Evolutionary conservation across 192 early-diverging fungal genomes (phyloP).

Genomic region (Dimargaris cristalligena): DNA sequence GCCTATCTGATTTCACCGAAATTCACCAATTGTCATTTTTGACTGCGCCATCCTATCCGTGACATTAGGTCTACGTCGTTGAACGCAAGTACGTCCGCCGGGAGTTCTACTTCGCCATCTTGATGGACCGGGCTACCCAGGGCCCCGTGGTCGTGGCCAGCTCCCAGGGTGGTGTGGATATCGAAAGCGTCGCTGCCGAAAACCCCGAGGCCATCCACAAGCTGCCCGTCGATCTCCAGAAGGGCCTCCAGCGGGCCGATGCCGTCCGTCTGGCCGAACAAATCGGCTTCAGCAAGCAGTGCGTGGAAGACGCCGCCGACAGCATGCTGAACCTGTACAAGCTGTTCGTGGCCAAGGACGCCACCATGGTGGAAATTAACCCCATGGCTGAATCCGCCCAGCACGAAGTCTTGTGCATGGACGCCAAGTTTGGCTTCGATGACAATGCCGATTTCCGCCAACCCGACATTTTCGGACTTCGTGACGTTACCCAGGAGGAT

Average conservation of each 20-base stretch:
- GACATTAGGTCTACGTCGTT: constrained; percentile 62
- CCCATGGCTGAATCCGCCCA: constrained; percentile 83
- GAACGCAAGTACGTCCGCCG: constrained; percentile 93
- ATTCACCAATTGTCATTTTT: not conserved
- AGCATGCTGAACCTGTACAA: constrained; percentile 88
- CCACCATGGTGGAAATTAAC: constrained; percentile 98
- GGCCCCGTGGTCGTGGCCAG: constrained; percentile 94
- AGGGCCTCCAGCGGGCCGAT: constrained; percentile 54
- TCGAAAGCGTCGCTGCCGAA: constrained; percentile 88
- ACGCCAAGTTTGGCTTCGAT: constrained; percentile 98
- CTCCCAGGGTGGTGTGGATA: constrained; percentile 95
- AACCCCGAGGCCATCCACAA: constrained; percentile 92
- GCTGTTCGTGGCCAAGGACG: constrained; percentile 91
- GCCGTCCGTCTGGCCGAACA: constrained; percentile 63
- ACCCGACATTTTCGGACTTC: constrained; percentile 69
- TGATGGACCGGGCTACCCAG: constrained; percentile 88
- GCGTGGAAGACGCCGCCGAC: constrained; percentile 71
- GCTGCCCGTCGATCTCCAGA: constrained; percentile 76
- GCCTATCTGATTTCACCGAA: no score
- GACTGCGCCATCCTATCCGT: not conserved
- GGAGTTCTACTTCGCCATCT: constrained; percentile 98
- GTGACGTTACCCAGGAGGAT: constrained; percentile 93
- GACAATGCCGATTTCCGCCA: constrained; percentile 99
- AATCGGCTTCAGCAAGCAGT: constrained; percentile 76
- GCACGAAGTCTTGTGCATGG: constrained; percentile 91